phyloP scores from a whole-genome alignment of 2,329 filamentous ascomycete species.

The Cryphonectria nitschkei region DNA sequence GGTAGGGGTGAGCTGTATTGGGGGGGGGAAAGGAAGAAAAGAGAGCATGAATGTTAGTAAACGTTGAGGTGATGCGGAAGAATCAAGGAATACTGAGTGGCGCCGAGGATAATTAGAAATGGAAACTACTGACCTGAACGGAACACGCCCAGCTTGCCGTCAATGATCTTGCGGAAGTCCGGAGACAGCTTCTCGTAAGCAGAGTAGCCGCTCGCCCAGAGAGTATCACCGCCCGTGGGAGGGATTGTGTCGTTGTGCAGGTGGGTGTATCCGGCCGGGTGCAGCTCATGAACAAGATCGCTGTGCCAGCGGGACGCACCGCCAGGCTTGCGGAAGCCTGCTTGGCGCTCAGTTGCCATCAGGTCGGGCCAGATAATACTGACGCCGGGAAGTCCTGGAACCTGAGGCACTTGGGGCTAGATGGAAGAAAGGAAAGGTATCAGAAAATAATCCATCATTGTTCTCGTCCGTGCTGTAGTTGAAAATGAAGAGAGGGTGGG shows the following conservation, averaged over 20 bases:
- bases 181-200: constrained; percentile 76
- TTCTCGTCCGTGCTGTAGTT: background rate
- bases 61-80: background rate
- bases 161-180: constrained; percentile 70
- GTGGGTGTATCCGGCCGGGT: constrained; percentile 72
- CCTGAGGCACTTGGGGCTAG: constrained; percentile 71
- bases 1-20: constrained; percentile 60
- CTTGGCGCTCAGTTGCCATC: constrained; percentile 61
- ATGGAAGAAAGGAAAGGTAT: background rate
- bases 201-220: constrained; percentile 72
- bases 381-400: constrained; percentile 67
- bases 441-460: background rate
- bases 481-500: background rate
- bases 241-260: constrained; percentile 72
- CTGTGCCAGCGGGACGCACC: constrained; percentile 72
- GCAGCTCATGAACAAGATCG: constrained; percentile 71
- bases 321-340: constrained; percentile 68
- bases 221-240: constrained; percentile 68
- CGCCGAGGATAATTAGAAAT: background rate
- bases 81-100: too few relatives aligned
- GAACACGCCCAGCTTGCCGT: constrained; percentile 68
- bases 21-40: background rate
- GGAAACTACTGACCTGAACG: constrained; percentile 43
- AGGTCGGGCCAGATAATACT: constrained; percentile 73
- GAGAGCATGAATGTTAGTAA: background rate